These are phyloP conservation scores for Phytophthora pisi DNA, from an alignment of 352 stramenopile species.

Conservation along the genomic window DNA sequence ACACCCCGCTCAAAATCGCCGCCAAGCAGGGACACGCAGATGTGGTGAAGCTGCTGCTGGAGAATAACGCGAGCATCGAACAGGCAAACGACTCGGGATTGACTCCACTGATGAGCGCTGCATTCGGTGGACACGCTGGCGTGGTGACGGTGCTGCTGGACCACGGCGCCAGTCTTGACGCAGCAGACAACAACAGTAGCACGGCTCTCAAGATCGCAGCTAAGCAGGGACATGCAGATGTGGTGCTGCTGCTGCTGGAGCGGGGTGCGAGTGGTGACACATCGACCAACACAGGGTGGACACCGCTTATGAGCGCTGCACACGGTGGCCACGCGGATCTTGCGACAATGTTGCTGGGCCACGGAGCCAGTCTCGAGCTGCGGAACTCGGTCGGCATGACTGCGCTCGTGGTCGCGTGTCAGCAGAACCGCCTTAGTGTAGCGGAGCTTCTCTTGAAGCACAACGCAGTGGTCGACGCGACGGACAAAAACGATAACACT, in stretches of 20 bases:
- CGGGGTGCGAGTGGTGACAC: not conserved
- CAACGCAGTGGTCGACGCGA: not conserved
- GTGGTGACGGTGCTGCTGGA: not conserved
- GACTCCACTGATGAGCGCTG: not conserved
- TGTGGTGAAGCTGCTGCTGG: slow-evolving; percentile 7
- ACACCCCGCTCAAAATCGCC: slow-evolving; percentile 15
- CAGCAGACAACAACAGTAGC: not conserved
- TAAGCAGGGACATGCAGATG: not conserved
- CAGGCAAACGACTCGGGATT: not conserved
- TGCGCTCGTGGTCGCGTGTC: not conserved
- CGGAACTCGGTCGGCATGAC: not conserved
- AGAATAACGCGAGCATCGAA: not conserved
- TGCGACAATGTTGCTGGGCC: not conserved
- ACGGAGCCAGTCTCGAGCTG: not conserved
- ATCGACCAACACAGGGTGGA: not conserved
- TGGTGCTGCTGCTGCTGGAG: not conserved
- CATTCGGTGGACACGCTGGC: not conserved
- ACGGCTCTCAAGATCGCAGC: not conserved
- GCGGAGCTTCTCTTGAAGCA: slow-evolving; percentile 1
- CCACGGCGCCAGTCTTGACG: not conserved
- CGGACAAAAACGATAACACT: slow-evolving; percentile 2
- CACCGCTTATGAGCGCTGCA: not conserved
- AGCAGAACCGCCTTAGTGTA: not conserved
- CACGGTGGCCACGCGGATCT: slow-evolving; percentile 1
- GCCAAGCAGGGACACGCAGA: not conserved